phyloP scores from a whole-genome alignment of 495 filamentous ascomycete species.

The Lophiotrema nucula region DNA sequence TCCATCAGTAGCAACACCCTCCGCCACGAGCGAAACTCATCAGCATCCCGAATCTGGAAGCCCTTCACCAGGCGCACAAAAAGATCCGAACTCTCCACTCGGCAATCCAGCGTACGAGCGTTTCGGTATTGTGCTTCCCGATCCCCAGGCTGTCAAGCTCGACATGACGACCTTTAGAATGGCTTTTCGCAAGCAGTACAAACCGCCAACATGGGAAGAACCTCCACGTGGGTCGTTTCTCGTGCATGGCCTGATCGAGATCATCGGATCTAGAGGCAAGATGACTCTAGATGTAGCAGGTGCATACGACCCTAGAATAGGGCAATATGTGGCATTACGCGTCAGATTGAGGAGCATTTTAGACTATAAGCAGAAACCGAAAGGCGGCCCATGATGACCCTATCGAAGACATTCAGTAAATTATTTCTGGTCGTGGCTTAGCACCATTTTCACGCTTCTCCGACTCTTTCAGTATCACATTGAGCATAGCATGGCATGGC shows the following conservation, averaged over 20 bases:
- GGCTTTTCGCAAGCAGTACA: conserved; percentile 50
- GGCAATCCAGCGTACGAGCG: conserved; percentile 5
- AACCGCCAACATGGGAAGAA: conserved; percentile 26
- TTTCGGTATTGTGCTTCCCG: conserved; percentile 4
- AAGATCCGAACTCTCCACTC: background rate
- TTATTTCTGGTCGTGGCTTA: no score
- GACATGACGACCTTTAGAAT: conserved; percentile 54
- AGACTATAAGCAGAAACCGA: conserved; percentile 37
- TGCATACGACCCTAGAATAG: conserved; percentile 56
- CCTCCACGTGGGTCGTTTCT: conserved; percentile 64
- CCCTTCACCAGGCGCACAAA: background rate
- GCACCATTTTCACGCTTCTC: no score
- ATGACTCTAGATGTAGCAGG: conserved; percentile 58
- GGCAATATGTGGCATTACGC: conserved; percentile 25
- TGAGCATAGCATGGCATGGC: no score
- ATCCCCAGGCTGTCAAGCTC: conserved; percentile 25
- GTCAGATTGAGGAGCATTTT: conserved; percentile 34
- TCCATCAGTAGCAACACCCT: background rate
- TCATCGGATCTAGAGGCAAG: conserved; percentile 57
- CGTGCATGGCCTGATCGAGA: conserved; percentile 64
- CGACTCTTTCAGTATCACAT: no score
- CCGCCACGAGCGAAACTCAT: background rate
- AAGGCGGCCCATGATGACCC: no score
- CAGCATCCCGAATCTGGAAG: background rate
- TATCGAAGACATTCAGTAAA: no score